Percentiles rank a stretch among this genome's conserved stretches.
Conservation (phyloP, 176 grass and related monocot species). For the Aegilops bicornis region DNA sequence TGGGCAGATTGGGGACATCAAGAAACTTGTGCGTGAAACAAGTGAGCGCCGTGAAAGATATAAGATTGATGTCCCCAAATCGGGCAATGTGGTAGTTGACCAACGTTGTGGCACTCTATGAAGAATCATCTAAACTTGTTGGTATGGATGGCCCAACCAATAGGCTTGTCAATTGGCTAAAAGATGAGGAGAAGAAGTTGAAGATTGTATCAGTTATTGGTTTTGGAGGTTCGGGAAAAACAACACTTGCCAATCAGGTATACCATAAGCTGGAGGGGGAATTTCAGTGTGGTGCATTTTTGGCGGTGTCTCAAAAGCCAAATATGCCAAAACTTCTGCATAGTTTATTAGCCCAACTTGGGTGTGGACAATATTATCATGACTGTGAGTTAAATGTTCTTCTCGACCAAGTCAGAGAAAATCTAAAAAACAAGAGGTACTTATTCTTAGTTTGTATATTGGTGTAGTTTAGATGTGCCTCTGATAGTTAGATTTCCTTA, state of each 20-base stretch:
- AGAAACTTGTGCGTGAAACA: not conserved
- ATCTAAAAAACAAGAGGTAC: conserved; percentile 1
- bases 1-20: not conserved
- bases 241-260: conserved; percentile 11
- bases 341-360: conserved; percentile 7
- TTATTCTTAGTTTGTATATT: not conserved
- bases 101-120: not conserved
- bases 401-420: not conserved
- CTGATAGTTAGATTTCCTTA: too few relatives aligned
- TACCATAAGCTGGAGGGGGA: not conserved
- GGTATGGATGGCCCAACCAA: too few relatives aligned
- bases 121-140: too few relatives aligned
- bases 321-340: not conserved
- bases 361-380: not conserved
- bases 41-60: not conserved
- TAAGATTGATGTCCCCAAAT: not conserved
- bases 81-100: not conserved
- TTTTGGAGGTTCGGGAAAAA: conserved; percentile 3
- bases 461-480: too few relatives aligned
- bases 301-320: conserved; percentile 2
- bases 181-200: not conserved
- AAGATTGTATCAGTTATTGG: not conserved
- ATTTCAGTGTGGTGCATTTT: conserved; percentile 4
- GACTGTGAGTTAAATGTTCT: conserved; percentile 7
- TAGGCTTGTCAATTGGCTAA: too few relatives aligned